Base-by-base conservation (phyloP, 148 eudicot genomes). In the Amaranthus palmeri region DNA sequence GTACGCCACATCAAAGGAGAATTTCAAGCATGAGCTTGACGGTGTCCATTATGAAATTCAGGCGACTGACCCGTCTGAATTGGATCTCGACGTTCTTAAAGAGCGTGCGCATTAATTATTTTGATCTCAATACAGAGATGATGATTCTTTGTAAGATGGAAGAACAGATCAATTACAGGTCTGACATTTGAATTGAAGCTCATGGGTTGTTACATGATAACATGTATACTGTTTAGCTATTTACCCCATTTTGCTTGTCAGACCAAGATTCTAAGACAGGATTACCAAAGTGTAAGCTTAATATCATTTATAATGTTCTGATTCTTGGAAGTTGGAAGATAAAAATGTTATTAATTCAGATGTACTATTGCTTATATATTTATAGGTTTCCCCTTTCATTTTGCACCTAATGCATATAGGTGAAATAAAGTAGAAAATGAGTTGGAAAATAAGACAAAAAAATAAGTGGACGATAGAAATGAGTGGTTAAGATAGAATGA, bases 31-130 rank as follows among this genome's bases (percentile, higher is more conserved):
- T 13, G 93, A 79, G 83, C 76, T 91, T 60, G 90, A 91, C 14
- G 93, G 96, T 6, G 64, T 91, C 50, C 91, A 91, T 76, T 91
- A 88, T 48, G 93, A 88, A 80, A 85, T 88, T 81, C 96, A 91
- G 67, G 96, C 96, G 3, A 91, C 96, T 13, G 96, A 91, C 54
- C 90, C 89, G 8, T 75, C 96, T 0, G 96, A 91, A 61, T 83
- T 91, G 96, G 93, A 91, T 72, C 89, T 88, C 57, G 88, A 91
- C 44, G 93, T 91, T 57, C 72, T 88, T 17, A 79, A 57, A 69
- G 96, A 91, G 14, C 89, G 93, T 2, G 89, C 88, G 25, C 67
- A 79, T 46, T 79, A 74, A 67, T 47, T 11, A 4, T 44, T 4
- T 55, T 51, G 50, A 9, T 45, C 13, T 43, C 58, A 7, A 4